Evolutionary conservation across 257 asterid genomes (phyloP), one percentile per base, ranked within the genome.

Genomic region (Scutellaria galericulata): DNA sequence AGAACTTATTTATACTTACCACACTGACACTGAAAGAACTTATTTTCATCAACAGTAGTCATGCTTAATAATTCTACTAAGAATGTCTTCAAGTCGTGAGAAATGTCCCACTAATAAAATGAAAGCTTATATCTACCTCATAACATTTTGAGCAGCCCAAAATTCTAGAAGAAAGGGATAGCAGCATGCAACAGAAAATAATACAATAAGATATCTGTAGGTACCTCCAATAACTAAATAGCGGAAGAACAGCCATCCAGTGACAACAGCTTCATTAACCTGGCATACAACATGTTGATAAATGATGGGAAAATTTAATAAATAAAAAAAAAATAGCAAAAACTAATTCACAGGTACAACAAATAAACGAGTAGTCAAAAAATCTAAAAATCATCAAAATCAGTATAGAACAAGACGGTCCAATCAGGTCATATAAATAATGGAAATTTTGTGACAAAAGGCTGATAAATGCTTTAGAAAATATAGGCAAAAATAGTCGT

Each of bases 141-240:
- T 74, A 54, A 66, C 51, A 77, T 59, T 24, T 5, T 4, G 15
- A 53, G 18, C 3, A 24, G 22, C 50, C 44, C 5, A 54, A 75
- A 41, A 79, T 60, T 44, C 51, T 41, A 66, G 13, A 24, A 9
- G 7, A 37, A 48, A 64, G 46, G 52, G 50, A 60, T 22, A 53
- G 64, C 56, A 68, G 14, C 40, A 12, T 13, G 7, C 53, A 64
- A 55, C 39, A 62, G 37, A 9, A 68, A 55, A 64, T n/a, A 54
- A 71, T 62, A 66, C 68, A 18, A 31, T 31, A 58, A 61, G 37
- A 35, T 44, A 53, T 67, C 68, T 53, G 35, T 62, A 58, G 15
- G 70, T 86, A 92, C 99, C 99, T 92, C 99, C 99, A 79, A 95
- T 90, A 79, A 92, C 98, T 70, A 95, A 77, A 80, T 92, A 95